Evolutionary conservation across 2,329 filamentous ascomycete species (phyloP).

Genomic region (Ophiosphaerella herpotricha): DNA sequence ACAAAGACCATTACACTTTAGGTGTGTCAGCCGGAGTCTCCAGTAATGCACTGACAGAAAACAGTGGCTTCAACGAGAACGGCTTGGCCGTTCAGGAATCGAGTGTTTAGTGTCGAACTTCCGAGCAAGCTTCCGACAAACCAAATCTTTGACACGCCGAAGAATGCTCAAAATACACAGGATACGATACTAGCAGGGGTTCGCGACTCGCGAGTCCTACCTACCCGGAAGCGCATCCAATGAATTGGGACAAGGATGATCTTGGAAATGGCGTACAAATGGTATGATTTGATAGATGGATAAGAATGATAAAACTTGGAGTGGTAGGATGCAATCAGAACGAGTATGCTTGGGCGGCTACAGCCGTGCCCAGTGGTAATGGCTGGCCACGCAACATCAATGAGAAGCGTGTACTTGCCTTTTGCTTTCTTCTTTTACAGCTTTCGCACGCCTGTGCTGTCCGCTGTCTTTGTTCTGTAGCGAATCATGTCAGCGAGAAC

Average conservation of each 20-base stretch:
- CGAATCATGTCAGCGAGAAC: conserved; percentile 54
- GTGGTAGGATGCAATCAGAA: too few species aligned
- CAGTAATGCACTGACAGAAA: not conserved
- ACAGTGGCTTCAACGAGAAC: conserved; percentile 3
- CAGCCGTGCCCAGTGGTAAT: too few species aligned
- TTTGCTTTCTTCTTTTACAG: conserved; percentile 70
- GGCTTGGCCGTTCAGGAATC: not conserved
- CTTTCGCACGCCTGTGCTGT: conserved; percentile 67
- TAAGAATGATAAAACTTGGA: too few species aligned
- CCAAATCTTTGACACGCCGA: too few species aligned
- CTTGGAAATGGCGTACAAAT: too few species aligned
- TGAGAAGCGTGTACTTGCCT: conserved; percentile 53
- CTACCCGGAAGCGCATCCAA: too few species aligned
- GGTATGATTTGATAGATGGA: too few species aligned
- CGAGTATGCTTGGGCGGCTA: too few species aligned
- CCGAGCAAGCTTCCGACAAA: too few species aligned
- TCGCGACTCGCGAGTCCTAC: not conserved
- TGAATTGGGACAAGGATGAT: too few species aligned
- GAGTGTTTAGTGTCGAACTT: not conserved
- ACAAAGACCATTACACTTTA: conserved; percentile 62
- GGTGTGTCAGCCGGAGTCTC: conserved; percentile 15
- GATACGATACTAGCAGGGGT: not conserved
- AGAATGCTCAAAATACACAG: not conserved
- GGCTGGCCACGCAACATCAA: not conserved
- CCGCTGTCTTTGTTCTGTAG: conserved; percentile 65